Evolutionary conservation across 2,329 filamentous ascomycete genomes (phyloP).

Genomic region (Ceratocystis albifundus): DNA sequence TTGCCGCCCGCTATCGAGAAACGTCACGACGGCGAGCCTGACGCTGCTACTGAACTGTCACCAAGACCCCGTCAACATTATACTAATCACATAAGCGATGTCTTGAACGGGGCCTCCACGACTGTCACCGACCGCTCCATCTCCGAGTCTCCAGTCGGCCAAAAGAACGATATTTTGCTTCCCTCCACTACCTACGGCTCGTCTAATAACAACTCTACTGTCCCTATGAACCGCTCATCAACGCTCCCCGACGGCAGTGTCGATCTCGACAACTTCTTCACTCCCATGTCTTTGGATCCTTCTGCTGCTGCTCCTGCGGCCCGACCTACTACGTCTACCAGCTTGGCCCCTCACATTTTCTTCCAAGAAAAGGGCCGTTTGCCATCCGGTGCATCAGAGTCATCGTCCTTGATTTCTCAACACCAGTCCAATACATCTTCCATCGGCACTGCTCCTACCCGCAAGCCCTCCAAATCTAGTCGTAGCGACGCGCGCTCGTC

Average conservation of each 20-base stretch:
- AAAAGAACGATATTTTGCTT: slow-evolving; percentile 49
- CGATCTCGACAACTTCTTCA: slow-evolving; percentile 60
- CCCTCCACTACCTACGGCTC: slow-evolving; percentile 68
- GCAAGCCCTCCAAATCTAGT: slow-evolving; percentile 39
- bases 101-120: slow-evolving; percentile 29
- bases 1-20: slow-evolving; percentile 52
- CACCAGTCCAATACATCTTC: slow-evolving; percentile 14
- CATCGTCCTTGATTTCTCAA: slow-evolving; percentile 15
- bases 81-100: not conserved
- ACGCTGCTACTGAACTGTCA: slow-evolving; percentile 58
- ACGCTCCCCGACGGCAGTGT: slow-evolving; percentile 40
- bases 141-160: slow-evolving; percentile 31
- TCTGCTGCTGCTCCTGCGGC: slow-evolving; percentile 41
- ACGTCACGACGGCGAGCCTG: slow-evolving; percentile 45
- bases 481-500: slow-evolving; percentile 34
- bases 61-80: slow-evolving; percentile 42
- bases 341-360: slow-evolving; percentile 63
- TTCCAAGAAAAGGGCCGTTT: slow-evolving; percentile 74
- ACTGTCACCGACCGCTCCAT: slow-evolving; percentile 8
- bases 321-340: slow-evolving; percentile 42
- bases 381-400: slow-evolving; percentile 26
- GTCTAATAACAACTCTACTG: slow-evolving; percentile 46
- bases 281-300: slow-evolving; percentile 63
- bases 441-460: slow-evolving; percentile 29
- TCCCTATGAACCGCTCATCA: slow-evolving; percentile 52